These are phyloP conservation scores for Penstemon newberryi DNA, from an alignment of 257 asterid species.

Conservation along the genomic window DNA sequence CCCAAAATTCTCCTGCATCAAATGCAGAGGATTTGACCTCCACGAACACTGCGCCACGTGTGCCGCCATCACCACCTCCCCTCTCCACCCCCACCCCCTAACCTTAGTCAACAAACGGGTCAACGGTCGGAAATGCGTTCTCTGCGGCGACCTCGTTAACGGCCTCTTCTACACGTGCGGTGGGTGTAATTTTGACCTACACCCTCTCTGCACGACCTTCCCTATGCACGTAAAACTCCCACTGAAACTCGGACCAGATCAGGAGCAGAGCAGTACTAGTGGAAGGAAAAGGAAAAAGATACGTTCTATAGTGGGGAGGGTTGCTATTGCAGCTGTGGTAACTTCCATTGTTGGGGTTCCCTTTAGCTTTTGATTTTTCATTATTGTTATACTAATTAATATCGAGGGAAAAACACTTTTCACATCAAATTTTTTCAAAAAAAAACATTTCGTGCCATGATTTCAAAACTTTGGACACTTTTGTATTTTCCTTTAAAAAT, in stretches of 20 bases:
- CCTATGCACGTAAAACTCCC: slow-evolving; percentile 1
- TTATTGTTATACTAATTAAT: too few species aligned
- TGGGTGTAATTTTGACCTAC: slow-evolving; percentile 30
- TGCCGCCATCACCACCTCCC: slow-evolving; percentile 13
- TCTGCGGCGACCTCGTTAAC: slow-evolving; percentile 25
- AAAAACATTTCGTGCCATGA: too few species aligned
- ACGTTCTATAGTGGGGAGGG: background rate
- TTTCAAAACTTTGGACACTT: too few species aligned
- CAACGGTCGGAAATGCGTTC: slow-evolving; percentile 22
- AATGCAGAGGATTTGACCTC: slow-evolving; percentile 25
- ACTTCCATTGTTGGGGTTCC: slow-evolving; percentile 23
- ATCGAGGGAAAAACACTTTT: too few species aligned
- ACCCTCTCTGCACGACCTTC: slow-evolving; percentile 31
- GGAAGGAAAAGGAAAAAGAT: slow-evolving; percentile 4
- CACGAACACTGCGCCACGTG: slow-evolving; percentile 33
- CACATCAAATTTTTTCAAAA: too few species aligned
- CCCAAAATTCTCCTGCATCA: slow-evolving; percentile 30
- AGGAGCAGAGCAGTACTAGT: background rate
- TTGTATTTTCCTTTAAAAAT: too few species aligned
- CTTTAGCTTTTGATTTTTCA: slow-evolving; percentile 5
- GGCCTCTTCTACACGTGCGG: slow-evolving; percentile 38
- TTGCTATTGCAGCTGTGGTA: slow-evolving; percentile 9
- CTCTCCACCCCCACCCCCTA: slow-evolving; percentile 31
- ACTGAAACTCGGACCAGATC: too few species aligned
- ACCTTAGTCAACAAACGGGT: background rate